Evolutionary conservation across 768 basidiomycete genomes (phyloP).

Genomic region (Grammothele lineata): DNA sequence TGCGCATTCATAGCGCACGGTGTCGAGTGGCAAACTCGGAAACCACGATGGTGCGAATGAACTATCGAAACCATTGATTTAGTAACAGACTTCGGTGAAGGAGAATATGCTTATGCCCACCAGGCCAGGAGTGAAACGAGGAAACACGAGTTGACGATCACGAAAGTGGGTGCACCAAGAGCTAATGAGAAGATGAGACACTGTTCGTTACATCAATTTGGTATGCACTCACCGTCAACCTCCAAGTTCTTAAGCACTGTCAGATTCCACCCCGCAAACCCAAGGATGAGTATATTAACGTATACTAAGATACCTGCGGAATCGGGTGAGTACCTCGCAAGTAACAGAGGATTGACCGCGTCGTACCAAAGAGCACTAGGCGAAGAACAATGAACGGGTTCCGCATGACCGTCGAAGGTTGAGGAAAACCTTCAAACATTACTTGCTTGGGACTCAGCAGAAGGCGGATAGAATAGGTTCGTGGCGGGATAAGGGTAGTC

Average conservation of each 20-base stretch:
- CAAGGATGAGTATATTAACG: slow-evolving; percentile 47
- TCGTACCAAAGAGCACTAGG: slow-evolving; percentile 53
- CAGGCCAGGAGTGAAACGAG: slow-evolving; percentile 26
- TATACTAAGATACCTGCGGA: slow-evolving; percentile 43
- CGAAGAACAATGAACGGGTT: slow-evolving; percentile 56
- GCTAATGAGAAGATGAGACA: slow-evolving; percentile 25
- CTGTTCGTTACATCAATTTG: too few relatives aligned
- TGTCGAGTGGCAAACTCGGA: slow-evolving; percentile 30
- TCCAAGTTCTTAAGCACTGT: slow-evolving; percentile 32
- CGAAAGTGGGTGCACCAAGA: slow-evolving; percentile 43
- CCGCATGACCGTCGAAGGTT: slow-evolving; percentile 26
- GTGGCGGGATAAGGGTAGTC: neutral
- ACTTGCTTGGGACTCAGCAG: neutral
- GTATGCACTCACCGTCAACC: slow-evolving; percentile 32
- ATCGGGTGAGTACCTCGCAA: too few relatives aligned
- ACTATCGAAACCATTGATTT: neutral
- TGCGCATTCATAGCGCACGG: slow-evolving; percentile 46
- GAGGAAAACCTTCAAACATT: slow-evolving; percentile 10
- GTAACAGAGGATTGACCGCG: too few relatives aligned
- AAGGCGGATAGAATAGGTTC: neutral
- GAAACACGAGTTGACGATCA: slow-evolving; percentile 43
- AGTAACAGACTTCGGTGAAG: too few relatives aligned
- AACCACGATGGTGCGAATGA: slow-evolving; percentile 32
- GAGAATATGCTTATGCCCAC: too few relatives aligned
- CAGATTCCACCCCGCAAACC: slow-evolving; percentile 59